Evolutionary conservation across 345 rosid species (phyloP).

Genomic region (Firmiana major): DNA sequence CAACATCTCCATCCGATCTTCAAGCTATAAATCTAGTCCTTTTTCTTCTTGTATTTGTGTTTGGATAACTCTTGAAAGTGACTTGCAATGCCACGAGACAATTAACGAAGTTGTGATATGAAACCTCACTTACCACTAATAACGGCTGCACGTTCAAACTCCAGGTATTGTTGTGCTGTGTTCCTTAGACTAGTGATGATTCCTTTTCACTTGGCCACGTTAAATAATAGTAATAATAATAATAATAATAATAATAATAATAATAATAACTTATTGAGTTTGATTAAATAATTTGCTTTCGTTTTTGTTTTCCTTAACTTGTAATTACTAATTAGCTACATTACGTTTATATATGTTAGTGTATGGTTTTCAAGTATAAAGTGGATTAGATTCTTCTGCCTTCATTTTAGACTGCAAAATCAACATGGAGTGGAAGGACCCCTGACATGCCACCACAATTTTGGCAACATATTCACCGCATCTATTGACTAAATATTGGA

Average conservation of each 20-base stretch:
- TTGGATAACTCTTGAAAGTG: too few species aligned
- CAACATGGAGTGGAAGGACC: neutral
- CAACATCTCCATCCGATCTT: slow-evolving; percentile 15
- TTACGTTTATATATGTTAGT: neutral
- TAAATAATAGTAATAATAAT: too few species aligned
- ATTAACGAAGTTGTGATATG: too few species aligned
- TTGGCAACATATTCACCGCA: neutral
- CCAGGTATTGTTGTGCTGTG: slow-evolving; percentile 14
- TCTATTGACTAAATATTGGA: neutral
- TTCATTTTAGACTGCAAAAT: neutral
- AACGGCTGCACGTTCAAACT: slow-evolving; percentile 13
- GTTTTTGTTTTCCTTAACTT: neutral
- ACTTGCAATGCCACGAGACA: too few species aligned
- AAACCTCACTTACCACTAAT: too few species aligned
- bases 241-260: too few species aligned
- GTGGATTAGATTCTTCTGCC: neutral
- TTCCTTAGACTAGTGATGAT: neutral
- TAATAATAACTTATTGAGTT: too few species aligned
- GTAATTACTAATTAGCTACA: too few species aligned
- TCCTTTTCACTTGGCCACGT: neutral
- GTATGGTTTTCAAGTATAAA: neutral
- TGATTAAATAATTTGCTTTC: neutral
- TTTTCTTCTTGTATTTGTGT: neutral
- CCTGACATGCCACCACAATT: slow-evolving; percentile 3
- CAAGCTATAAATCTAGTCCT: neutral